A percentile compares a stretch with the other conserved stretches of the same genome.
phyloP scores from a whole-genome alignment of 495 filamentous ascomycete genomes.

The Tuber borchii region DNA sequence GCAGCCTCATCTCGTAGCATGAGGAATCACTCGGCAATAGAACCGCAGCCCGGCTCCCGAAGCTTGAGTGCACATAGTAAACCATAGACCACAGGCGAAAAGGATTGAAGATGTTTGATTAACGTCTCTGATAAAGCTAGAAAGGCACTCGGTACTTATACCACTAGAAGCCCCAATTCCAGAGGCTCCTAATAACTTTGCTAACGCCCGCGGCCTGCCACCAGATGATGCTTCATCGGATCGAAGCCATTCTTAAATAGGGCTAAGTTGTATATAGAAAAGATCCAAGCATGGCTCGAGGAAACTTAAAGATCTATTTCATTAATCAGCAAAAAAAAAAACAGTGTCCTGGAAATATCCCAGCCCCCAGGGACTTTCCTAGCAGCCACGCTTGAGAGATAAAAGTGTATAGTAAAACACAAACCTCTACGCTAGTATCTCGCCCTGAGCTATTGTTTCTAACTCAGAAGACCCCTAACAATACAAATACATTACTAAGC shows the following conservation, averaged over 20 bases:
- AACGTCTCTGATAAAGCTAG: neutral
- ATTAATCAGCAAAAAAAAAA: neutral
- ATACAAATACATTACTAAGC: neutral
- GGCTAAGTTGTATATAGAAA: neutral
- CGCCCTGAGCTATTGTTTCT: neutral
- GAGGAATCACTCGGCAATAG: neutral
- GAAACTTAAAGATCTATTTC: slow-evolving; percentile 1
- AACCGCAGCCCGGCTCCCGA: neutral
- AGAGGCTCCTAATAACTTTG: neutral
- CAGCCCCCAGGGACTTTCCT: neutral
- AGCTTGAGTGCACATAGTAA: neutral
- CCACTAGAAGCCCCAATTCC: neutral
- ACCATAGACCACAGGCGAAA: neutral
- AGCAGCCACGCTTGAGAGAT: neutral
- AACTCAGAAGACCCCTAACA: neutral
- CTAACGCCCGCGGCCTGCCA: neutral
- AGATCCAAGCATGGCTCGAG: neutral
- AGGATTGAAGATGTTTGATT: neutral
- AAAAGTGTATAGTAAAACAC: slow-evolving; percentile 10
- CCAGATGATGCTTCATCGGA: neutral
- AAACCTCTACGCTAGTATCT: neutral
- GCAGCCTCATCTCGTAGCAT: neutral
- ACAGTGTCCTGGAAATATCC: neutral
- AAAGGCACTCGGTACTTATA: neutral
- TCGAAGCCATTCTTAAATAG: neutral